phyloP scores from a whole-genome alignment of 169 alveolate genomes.

The Eimeria praecox region DNA sequence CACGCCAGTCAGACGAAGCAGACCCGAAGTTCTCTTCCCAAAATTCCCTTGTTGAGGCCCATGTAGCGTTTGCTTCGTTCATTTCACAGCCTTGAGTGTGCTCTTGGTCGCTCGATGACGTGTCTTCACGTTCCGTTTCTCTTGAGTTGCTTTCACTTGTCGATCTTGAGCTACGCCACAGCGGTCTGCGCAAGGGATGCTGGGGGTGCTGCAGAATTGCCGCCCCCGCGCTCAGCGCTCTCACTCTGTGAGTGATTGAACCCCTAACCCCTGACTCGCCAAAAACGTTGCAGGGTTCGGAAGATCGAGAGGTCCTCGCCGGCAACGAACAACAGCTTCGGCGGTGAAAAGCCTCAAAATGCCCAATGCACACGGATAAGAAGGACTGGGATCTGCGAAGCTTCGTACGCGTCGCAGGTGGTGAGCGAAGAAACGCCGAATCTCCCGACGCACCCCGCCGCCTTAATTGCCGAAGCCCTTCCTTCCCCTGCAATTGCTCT shows the following conservation, averaged over 20 bases:
- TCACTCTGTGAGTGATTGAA: background rate
- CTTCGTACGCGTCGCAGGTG: constrained; percentile 7
- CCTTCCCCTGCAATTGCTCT: background rate
- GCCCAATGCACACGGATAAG: constrained; percentile 54
- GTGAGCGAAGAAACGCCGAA: constrained; percentile 30
- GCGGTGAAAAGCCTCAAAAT: constrained; percentile 28
- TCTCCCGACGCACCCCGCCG: constrained; percentile 58
- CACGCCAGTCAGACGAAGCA: constrained; percentile 18
- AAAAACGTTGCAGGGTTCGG: background rate
- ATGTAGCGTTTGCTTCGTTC: background rate
- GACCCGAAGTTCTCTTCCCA: constrained; percentile 6
- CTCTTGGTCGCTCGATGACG: constrained; percentile 42
- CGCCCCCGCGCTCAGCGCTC: constrained; percentile 43
- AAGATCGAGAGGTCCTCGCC: constrained; percentile 5
- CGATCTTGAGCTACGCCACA: constrained; percentile 25
- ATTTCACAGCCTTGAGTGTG: background rate
- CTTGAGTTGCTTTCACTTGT: background rate
- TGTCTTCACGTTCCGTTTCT: constrained; percentile 31
- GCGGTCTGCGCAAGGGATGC: background rate
- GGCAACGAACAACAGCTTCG: constrained; percentile 64
- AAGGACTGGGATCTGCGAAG: constrained; percentile 55
- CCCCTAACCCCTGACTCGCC: constrained; percentile 23
- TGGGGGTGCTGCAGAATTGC: constrained; percentile 10
- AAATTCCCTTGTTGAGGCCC: constrained; percentile 38
- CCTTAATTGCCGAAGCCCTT: constrained; percentile 11